Base-by-base conservation (phyloP, 192 early-diverging fungal genomes). In the Coemansia reversa region DNA sequence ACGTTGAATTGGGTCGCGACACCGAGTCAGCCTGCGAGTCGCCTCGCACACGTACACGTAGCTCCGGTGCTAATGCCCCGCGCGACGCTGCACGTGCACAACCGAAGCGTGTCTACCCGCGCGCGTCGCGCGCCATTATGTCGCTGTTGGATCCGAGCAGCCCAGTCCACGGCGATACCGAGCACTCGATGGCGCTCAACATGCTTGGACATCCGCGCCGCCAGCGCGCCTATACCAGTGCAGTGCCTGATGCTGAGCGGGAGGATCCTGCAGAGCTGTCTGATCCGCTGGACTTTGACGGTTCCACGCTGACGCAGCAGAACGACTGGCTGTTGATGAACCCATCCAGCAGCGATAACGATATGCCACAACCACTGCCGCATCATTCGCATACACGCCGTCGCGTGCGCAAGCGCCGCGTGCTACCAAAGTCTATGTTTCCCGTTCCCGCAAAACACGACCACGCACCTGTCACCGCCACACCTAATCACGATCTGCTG, bases 251-350 rank as follows among this genome's bases (percentile, higher is more conserved):
- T 6, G 32, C 52, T 19, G 53, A 53, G 4, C 60, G 60, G 33
- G 60, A 51, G 45, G 28, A 55, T 6, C 32, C 52, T 39, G 1
- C 30, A 51, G 27, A 53, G n/a, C 39, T 64, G 22, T 27, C 55
- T 55, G 69, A 76, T 16, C 42, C 66, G 22, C 27, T 62, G 29
- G 78, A 79, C 33, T 72, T 69, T 48, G 78, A 81, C 55, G 78
- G 78, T 19, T 69, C 69, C 62, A 81, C 78, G 33, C 63, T 81
- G 66, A 81, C 78, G 52, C 72, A 74, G 66, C 62, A 60, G 20
- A 70, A 62, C 68, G 78, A 75, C 69, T 81, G 78, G 78, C 72
- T 65, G 55, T 65, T 81, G 58, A 81, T 81, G 78, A 63, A 71
- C 51, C 39, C 69, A 23, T 75, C 78, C 12, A 67, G 69, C 61